phyloP scores from a whole-genome alignment of 2,329 filamentous ascomycete species.

The Aureobasidium sp. region DNA sequence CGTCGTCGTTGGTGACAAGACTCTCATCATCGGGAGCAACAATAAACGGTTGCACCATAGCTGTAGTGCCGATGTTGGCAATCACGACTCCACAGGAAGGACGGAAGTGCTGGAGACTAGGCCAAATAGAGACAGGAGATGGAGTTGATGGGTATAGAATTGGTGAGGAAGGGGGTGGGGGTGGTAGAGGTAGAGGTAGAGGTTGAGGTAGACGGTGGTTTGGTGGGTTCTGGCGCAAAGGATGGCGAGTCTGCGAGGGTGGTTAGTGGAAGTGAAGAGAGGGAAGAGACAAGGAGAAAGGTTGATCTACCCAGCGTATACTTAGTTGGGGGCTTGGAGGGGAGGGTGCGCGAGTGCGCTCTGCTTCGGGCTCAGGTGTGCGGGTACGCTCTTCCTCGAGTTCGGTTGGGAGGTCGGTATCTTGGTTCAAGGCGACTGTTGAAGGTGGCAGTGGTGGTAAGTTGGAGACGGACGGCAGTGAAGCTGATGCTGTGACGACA shows the following conservation, averaged over 20 bases:
- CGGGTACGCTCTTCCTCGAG: neutral
- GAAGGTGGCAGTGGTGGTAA: neutral
- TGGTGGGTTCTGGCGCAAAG: constrained; percentile 15
- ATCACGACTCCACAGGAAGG: neutral
- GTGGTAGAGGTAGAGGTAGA: neutral
- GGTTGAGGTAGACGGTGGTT: neutral
- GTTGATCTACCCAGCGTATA: neutral
- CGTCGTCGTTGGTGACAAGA: too few relatives aligned
- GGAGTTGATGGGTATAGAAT: neutral
- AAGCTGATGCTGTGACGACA: neutral
- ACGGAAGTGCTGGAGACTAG: neutral
- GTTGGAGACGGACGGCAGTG: neutral
- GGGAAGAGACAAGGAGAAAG: neutral
- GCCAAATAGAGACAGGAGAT: neutral
- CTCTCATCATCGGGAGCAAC: neutral
- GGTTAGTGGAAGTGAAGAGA: neutral
- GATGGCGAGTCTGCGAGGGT: neutral
- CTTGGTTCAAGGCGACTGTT: too few relatives aligned
- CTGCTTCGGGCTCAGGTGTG: neutral
- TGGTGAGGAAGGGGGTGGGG: neutral
- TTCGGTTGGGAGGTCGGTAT: too few relatives aligned
- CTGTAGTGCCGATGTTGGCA: neutral
- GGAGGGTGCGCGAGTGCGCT: neutral
- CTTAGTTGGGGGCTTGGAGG: neutral
- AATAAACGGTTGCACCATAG: neutral